Base-by-base conservation (phyloP, 129 eudicot genomes). In the sunflower (Helianthus annuus) region DNA sequence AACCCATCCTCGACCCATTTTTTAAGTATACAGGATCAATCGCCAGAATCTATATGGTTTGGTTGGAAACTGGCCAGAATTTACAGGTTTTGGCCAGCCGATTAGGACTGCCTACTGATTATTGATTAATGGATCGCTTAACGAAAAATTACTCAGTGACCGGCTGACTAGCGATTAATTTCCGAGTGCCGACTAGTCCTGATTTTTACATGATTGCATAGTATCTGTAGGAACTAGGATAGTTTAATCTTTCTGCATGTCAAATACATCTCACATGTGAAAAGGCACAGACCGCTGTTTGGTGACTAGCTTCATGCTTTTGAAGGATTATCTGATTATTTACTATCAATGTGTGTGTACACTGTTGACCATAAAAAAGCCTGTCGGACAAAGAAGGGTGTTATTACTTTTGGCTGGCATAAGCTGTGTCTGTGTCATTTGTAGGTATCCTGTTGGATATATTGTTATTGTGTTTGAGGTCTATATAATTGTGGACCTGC, bases 391-490 rank as follows among this genome's bases (percentile, higher is more conserved):
- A 22, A 44, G 56, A 46, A 49, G 45, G 72, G 48, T 22, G 39
- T 67, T 48, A 29, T 27, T 48, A 45, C 56, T 48, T 22, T 6
- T 24, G 24, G 71, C 40, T 24, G 58, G 71, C 71, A 27, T 46
- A 46, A 67, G 71, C 12, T 24, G 42, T 67, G 22, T 67, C 14
- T n/a, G n/a, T n/a, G n/a, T n/a, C n/a, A n/a, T 51, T 24, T 48
- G 73, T 32, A 29, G 62, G 16, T 40, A 69, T 51, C 73, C 29
- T 15, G 61, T 32, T 49, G 62, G 73, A 4, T 32, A 13, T 52
- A 16, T 53, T 27, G 62, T 16, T 67, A 48, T 67, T 7, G 39
- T 48, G 46, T 67, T 24, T 48, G 57, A 46, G 42, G 2, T 65
- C n/a, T 42, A 17, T 46, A 46, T 42, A 27, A 48, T 17, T 48